phyloP scores from a whole-genome alignment of 306 rosid species.

The Casuarina cunninghamiana region DNA sequence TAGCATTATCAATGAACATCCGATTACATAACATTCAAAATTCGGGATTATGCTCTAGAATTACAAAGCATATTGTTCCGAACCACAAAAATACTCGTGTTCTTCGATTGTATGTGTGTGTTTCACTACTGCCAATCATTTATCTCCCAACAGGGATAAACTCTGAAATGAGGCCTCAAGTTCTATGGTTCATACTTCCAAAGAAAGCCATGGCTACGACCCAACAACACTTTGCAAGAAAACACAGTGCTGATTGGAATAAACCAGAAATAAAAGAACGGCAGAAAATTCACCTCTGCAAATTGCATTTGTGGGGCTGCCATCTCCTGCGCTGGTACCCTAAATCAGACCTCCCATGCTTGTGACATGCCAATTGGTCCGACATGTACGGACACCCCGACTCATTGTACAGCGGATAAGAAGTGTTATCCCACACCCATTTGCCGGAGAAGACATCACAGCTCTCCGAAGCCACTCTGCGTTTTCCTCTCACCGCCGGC shows the following conservation, averaged over 20 bases:
- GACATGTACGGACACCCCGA: slow-evolving; percentile 90
- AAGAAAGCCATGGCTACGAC: not conserved
- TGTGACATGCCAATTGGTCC: slow-evolving; percentile 95
- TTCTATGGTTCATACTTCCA: not conserved
- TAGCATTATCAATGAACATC: not conserved
- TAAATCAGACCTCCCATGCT: slow-evolving; percentile 88
- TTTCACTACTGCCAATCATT: no score
- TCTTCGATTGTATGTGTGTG: no score
- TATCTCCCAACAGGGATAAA: no score
- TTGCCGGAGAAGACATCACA: slow-evolving; percentile 85
- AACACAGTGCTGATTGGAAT: not conserved
- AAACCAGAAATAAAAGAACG: slow-evolving; percentile 8
- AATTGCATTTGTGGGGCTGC: slow-evolving; percentile 93
- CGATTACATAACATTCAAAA: not conserved
- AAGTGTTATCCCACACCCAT: slow-evolving; percentile 82
- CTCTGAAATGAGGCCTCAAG: not conserved
- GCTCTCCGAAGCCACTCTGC: slow-evolving; percentile 45
- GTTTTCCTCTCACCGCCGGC: slow-evolving; percentile 24
- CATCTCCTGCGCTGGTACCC: slow-evolving; percentile 87
- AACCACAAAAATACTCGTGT: no score
- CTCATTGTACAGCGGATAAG: slow-evolving; percentile 77
- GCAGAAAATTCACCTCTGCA: slow-evolving; percentile 60
- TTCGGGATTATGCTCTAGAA: not conserved
- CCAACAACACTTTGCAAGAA: slow-evolving; percentile 6
- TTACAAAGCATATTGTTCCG: no score